Conservation (phyloP, 768 basidiomycete genomes). For the Suillus spraguei region DNA sequence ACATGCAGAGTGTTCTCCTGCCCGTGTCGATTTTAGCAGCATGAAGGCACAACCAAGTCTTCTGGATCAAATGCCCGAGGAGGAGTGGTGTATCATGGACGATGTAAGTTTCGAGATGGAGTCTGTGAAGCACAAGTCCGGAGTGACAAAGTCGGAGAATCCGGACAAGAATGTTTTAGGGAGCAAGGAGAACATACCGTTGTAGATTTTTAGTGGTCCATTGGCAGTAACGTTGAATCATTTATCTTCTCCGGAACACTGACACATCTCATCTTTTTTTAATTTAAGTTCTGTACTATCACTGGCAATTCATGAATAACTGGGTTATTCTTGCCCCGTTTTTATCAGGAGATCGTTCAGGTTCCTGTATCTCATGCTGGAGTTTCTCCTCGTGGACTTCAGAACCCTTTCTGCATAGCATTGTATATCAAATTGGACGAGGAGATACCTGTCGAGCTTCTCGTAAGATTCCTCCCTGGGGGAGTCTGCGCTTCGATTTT, state of each 20-base stretch:
- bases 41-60: conserved; percentile 49
- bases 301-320: not conserved
- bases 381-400: not conserved
- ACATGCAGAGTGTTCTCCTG: conserved; percentile 50
- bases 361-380: not conserved
- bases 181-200: conserved; percentile 29
- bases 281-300: not conserved
- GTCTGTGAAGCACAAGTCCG: conserved; percentile 21
- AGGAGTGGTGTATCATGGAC: conserved; percentile 47
- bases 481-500: not conserved
- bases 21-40: conserved; percentile 42
- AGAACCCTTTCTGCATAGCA: not conserved
- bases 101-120: conserved; percentile 59
- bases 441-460: not conserved
- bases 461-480: not conserved
- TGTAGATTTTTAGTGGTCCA: conserved; percentile 8
- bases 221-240: not conserved
- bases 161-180: conserved; percentile 30
- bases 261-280: not conserved
- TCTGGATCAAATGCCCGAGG: conserved; percentile 62
- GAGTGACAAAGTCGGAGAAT: conserved; percentile 36
- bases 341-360: not conserved
- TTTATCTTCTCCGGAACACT: not conserved
- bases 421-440: not conserved
- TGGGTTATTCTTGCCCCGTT: not conserved